Evolutionary conservation across 23 red algal genomes (phyloP).

Genomic region (Pyropia yezoensis): DNA sequence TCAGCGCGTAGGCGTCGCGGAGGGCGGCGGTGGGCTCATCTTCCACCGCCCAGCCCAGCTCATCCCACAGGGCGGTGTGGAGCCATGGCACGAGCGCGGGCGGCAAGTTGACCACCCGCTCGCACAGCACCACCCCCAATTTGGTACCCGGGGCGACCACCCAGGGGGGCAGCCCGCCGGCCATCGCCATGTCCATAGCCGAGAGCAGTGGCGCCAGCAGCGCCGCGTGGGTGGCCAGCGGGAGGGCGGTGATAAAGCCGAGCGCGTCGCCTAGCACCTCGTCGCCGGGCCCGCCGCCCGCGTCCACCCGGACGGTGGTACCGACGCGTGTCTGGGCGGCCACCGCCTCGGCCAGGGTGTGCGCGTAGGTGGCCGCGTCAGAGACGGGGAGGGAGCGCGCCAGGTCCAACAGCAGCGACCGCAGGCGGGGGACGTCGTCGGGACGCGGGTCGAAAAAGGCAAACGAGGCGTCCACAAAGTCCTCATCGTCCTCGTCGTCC

Average conservation of each 20-base stretch:
- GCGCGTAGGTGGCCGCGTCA: not conserved
- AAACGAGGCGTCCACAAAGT: constrained; percentile 8
- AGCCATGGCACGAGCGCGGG: constrained; percentile 50
- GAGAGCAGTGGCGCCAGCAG: constrained; percentile 4
- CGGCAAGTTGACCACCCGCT: constrained; percentile 79
- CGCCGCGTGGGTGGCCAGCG: constrained; percentile 3
- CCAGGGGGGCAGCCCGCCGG: constrained; percentile 4
- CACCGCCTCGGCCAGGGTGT: constrained; percentile 20
- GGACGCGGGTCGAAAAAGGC: constrained; percentile 18
- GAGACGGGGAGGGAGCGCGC: not conserved
- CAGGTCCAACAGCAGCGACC: constrained; percentile 1
- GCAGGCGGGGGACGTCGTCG: constrained; percentile 4
- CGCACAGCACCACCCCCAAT: constrained; percentile 67
- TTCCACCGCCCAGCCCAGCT: constrained; percentile 76
- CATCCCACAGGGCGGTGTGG: constrained; percentile 50
- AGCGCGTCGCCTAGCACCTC: constrained; percentile 9
- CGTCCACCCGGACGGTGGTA: constrained; percentile 37
- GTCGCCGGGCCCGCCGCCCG: not conserved
- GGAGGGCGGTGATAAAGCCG: constrained; percentile 54
- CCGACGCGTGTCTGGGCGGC: constrained; percentile 50
- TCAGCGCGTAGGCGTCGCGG: constrained; percentile 31
- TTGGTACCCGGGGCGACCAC: constrained; percentile 15
- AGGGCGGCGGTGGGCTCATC: constrained; percentile 47
- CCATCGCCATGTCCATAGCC: constrained; percentile 4
- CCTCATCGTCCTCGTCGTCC: not conserved